A percentile compares a stretch with the other conserved stretches of the same genome.
Evolutionary conservation across 2,329 filamentous ascomycete species (phyloP).

Genomic region (Phyllosticta paracitricarpa): DNA sequence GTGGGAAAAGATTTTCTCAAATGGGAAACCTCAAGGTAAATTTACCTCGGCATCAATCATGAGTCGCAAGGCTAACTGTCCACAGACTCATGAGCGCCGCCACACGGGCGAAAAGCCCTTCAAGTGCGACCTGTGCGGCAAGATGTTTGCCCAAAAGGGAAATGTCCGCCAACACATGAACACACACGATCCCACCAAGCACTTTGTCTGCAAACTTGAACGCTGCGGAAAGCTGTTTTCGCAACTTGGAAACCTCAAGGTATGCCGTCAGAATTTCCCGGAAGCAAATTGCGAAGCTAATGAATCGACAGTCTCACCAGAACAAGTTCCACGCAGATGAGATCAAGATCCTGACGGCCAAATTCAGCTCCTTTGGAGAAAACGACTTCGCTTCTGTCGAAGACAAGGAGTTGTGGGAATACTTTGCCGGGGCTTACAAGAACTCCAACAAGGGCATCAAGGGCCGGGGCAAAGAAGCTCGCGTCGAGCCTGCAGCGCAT

Average conservation of each 20-base stretch:
- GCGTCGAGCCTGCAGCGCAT: conserved; percentile 38
- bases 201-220: conserved; percentile 72
- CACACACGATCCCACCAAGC: conserved; percentile 68
- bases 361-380: conserved; percentile 56
- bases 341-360: conserved; percentile 56
- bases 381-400: conserved; percentile 53
- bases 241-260: conserved; percentile 86
- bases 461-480: conserved; percentile 77
- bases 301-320: conserved; percentile 59
- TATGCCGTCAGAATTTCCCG: conserved; percentile 24
- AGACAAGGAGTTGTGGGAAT: conserved; percentile 71
- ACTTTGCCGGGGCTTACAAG: conserved; percentile 84
- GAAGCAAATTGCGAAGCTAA: conserved; percentile 9
- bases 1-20: conserved; percentile 76
- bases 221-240: conserved; percentile 82
- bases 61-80: conserved; percentile 11
- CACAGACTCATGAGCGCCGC: conserved; percentile 70
- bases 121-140: conserved; percentile 67
- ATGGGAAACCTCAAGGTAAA: conserved; percentile 78
- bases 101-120: conserved; percentile 85
- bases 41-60: not conserved
- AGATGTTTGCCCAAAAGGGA: conserved; percentile 74
- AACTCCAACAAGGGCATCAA: conserved; percentile 99
- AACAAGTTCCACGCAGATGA: conserved; percentile 85
- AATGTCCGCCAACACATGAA: conserved; percentile 78